phyloP scores from a whole-genome alignment of 768 basidiomycete species.

The Leccinum boreale region DNA sequence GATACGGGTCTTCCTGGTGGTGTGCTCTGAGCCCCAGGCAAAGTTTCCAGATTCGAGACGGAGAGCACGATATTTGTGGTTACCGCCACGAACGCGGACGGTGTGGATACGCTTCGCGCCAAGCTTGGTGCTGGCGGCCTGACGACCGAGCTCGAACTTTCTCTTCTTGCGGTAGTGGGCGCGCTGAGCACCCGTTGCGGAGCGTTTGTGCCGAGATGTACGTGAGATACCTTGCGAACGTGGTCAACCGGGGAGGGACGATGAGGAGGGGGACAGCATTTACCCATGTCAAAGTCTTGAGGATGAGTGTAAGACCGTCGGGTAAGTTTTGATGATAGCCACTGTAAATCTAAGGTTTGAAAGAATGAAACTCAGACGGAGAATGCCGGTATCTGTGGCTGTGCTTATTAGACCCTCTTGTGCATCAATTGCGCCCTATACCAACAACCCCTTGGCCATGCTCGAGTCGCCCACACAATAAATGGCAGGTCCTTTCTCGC shows the following conservation, averaged over 20 bases:
- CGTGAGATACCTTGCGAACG: slow-evolving; percentile 83
- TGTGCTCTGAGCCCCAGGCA: slow-evolving; percentile 95
- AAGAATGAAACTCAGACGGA: slow-evolving; percentile 28
- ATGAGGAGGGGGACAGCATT: slow-evolving; percentile 37
- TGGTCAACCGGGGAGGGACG: slow-evolving; percentile 7
- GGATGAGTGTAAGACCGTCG: slow-evolving; percentile 43
- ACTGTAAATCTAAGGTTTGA: slow-evolving; percentile 37
- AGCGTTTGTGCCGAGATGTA: slow-evolving; percentile 96
- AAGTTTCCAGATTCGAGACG: slow-evolving; percentile 97
- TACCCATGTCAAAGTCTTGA: slow-evolving; percentile 81
- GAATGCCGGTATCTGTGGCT: slow-evolving; percentile 28
- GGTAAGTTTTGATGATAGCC: slow-evolving; percentile 53
- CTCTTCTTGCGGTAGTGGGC: slow-evolving; percentile 99
- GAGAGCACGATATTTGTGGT: slow-evolving; percentile 92
- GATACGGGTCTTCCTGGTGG: slow-evolving; percentile 93
- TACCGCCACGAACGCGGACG: slow-evolving; percentile 94
- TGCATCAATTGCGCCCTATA: not conserved
- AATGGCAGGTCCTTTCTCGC: slow-evolving; percentile 21
- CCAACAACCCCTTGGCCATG: slow-evolving; percentile 24
- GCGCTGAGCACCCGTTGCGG: slow-evolving; percentile 87
- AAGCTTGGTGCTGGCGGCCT: slow-evolving; percentile 95
- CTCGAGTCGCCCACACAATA: slow-evolving; percentile 9
- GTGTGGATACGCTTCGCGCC: slow-evolving; percentile 93
- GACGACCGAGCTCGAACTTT: slow-evolving; percentile 99
- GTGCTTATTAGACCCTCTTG: not conserved